phyloP scores from a whole-genome alignment of 495 filamentous ascomycete genomes.

The Lindgomyces ingoldianus region DNA sequence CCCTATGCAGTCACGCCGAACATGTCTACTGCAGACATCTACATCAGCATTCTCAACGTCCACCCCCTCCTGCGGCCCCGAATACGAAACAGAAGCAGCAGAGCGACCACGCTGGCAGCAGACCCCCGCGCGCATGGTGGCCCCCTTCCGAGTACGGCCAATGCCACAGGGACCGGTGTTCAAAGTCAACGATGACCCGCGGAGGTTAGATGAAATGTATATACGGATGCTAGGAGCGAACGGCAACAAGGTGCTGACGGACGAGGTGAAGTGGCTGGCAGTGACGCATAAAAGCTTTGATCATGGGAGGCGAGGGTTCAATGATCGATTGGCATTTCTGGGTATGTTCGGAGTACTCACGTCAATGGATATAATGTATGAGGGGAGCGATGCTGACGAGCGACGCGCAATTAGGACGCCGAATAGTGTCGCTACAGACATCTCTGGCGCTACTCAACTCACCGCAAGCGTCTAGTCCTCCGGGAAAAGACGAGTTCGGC shows the following conservation, averaged over 20 bases:
- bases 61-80: slow-evolving; percentile 12
- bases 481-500: slow-evolving; percentile 50
- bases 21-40: slow-evolving; percentile 17
- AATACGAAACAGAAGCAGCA: slow-evolving; percentile 45
- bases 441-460: slow-evolving; percentile 68
- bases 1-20: background rate
- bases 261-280: slow-evolving; percentile 95
- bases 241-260: slow-evolving; percentile 71
- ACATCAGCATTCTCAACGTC: slow-evolving; percentile 34
- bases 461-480: slow-evolving; percentile 33
- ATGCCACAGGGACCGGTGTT: slow-evolving; percentile 53
- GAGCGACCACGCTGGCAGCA: slow-evolving; percentile 73
- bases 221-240: slow-evolving; percentile 66
- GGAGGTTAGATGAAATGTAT: slow-evolving; percentile 72
- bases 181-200: slow-evolving; percentile 72
- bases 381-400: slow-evolving; percentile 13
- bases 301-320: slow-evolving; percentile 89
- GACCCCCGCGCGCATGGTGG: slow-evolving; percentile 75
- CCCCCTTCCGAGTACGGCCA: slow-evolving; percentile 55
- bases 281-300: slow-evolving; percentile 99
- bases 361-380: background rate
- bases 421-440: slow-evolving; percentile 76
- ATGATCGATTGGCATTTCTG: slow-evolving; percentile 86
- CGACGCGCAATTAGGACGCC: slow-evolving; percentile 60
- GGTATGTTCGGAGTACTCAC: slow-evolving; percentile 57